Evolutionary conservation across 306 rosid genomes (phyloP).

Genomic region (Erythrophleum fordii): DNA sequence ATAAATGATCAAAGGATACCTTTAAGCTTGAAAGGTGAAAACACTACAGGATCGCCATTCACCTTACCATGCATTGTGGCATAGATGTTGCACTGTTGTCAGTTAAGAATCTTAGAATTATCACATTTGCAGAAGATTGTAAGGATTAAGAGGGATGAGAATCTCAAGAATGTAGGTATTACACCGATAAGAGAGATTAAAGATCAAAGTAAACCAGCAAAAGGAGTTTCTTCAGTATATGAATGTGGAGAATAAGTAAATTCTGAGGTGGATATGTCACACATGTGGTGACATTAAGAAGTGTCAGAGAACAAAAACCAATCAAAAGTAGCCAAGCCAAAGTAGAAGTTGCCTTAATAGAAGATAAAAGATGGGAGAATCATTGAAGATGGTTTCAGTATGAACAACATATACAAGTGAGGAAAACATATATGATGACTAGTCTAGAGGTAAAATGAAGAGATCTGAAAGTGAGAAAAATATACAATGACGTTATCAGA

Average conservation of each 20-base stretch:
- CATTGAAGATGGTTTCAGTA: not conserved
- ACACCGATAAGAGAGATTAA: not conserved
- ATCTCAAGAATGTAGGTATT: not conserved
- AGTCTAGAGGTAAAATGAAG: not conserved
- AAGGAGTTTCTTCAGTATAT: not conserved
- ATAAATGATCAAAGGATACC: too few species aligned
- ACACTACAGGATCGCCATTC: not conserved
- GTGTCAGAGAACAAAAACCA: too few species aligned
- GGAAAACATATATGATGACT: too few species aligned
- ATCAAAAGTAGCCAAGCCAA: not conserved
- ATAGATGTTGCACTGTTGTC: not conserved
- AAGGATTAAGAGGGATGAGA: not conserved
- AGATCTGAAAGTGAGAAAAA: not conserved
- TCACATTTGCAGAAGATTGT: not conserved
- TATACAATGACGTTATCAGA: not conserved
- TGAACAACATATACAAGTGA: not conserved
- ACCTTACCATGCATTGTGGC: not conserved
- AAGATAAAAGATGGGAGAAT: not conserved
- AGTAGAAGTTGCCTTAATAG: not conserved
- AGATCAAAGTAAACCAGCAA: not conserved
- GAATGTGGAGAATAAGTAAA: not conserved
- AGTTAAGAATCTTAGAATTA: not conserved
- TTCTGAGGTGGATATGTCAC: not conserved
- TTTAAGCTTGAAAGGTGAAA: too few species aligned
- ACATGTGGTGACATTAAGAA: too few species aligned